These are phyloP conservation scores for Ballota nigra DNA, from an alignment of 257 asterid species.

Conservation along the genomic window DNA sequence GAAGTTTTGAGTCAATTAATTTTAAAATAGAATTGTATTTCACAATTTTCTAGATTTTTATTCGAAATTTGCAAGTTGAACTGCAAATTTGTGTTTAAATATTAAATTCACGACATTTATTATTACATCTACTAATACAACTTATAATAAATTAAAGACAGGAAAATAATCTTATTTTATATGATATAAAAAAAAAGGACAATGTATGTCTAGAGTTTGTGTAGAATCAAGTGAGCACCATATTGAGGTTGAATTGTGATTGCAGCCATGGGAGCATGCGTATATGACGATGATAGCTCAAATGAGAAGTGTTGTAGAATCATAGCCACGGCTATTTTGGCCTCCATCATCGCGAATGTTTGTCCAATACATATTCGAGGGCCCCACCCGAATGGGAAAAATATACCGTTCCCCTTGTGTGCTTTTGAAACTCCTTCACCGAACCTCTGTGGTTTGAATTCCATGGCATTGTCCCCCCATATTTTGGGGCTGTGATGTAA, in stretches of 20 bases:
- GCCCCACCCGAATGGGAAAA: constrained; percentile 43
- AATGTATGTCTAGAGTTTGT: no score
- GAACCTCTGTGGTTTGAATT: constrained; percentile 40
- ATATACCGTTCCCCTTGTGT: constrained; percentile 20
- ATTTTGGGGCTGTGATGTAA: constrained; percentile 20
- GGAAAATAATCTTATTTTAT: no score
- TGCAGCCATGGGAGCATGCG: constrained; percentile 22
- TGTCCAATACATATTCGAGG: constrained; percentile 8
- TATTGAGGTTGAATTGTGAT: constrained; percentile 30
- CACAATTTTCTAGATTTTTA: no score
- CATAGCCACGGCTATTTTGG: background rate
- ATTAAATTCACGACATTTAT: no score
- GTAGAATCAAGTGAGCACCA: constrained; percentile 8
- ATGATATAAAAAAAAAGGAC: no score
- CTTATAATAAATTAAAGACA: no score
- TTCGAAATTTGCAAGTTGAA: no score
- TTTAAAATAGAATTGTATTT: no score
- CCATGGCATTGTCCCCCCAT: constrained; percentile 38
- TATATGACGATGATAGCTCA: background rate
- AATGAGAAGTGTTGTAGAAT: background rate
- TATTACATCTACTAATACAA: no score
- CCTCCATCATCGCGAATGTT: background rate
- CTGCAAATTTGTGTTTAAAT: no score
- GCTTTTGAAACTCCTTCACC: constrained; percentile 33
- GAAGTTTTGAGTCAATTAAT: no score